Evolutionary conservation across 2,329 filamentous ascomycete genomes (phyloP).

Genomic region (Aspergillaceae sp.): DNA sequence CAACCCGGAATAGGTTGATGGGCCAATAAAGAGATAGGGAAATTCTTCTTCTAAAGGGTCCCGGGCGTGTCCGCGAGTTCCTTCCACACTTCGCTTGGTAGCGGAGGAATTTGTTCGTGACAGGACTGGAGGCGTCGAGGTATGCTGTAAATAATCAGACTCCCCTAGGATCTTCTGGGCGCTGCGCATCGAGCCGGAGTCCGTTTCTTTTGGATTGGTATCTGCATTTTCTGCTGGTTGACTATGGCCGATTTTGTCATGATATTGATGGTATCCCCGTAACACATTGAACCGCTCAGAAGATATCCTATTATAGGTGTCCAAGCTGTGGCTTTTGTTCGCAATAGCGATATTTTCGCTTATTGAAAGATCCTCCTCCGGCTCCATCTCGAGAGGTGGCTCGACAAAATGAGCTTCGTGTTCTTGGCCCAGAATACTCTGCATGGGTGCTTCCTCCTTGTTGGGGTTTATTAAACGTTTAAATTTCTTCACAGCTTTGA

Average conservation of each 20-base stretch:
- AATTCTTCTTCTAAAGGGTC: slow-evolving; percentile 58
- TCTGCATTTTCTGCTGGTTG: slow-evolving; percentile 7
- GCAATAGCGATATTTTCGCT: slow-evolving; percentile 8
- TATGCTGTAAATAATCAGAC: slow-evolving; percentile 9
- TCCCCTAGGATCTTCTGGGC: slow-evolving; percentile 9
- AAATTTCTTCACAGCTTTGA: slow-evolving; percentile 87
- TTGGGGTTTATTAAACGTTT: slow-evolving; percentile 60
- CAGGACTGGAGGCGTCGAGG: slow-evolving; percentile 15
- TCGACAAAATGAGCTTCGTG: slow-evolving; percentile 47
- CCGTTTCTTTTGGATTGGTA: slow-evolving; percentile 15
- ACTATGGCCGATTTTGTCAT: slow-evolving; percentile 3
- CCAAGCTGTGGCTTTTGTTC: slow-evolving; percentile 24
- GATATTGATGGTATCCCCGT: slow-evolving; percentile 43
- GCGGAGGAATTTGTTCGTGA: slow-evolving; percentile 23
- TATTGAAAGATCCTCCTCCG: slow-evolving; percentile 23
- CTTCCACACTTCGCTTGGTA: slow-evolving; percentile 34
- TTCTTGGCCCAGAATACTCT: slow-evolving; percentile 52
- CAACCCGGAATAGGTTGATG: slow-evolving; percentile 38
- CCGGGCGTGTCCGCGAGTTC: slow-evolving; percentile 53
- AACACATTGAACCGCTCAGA: slow-evolving; percentile 44
- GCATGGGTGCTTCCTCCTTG: slow-evolving; percentile 43
- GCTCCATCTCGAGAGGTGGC: slow-evolving; percentile 47
- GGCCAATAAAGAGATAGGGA: slow-evolving; percentile 68
- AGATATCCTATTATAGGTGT: slow-evolving; percentile 43
- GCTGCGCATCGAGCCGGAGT: slow-evolving; percentile 19